Conservation (phyloP, 257 asterid species). For the Scutellaria minor region DNA sequence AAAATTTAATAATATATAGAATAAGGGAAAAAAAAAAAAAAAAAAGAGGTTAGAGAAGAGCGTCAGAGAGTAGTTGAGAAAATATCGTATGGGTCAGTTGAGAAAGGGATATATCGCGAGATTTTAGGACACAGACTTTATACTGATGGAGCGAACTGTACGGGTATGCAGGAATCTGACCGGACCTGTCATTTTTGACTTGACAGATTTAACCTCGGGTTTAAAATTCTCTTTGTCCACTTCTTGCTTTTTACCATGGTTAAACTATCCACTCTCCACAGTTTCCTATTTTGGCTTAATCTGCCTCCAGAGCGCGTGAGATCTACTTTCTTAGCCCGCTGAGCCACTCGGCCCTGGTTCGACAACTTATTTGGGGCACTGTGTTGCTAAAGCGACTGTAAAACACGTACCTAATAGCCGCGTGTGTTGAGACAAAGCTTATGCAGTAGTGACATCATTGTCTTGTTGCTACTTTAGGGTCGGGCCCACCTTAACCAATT, state of each 20-base stretch:
- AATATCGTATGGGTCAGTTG: conserved; percentile 28
- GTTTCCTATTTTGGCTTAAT: conserved; percentile 23
- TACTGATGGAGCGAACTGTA: conserved; percentile 23
- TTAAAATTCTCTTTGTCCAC: conserved; percentile 37
- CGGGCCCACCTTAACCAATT: background rate
- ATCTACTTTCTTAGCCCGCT: background rate
- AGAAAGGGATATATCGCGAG: conserved; percentile 36
- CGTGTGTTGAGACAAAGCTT: background rate
- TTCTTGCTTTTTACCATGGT: conserved; percentile 41
- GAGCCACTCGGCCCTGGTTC: background rate
- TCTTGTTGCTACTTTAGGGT: conserved; percentile 15
- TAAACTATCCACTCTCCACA: conserved; percentile 8
- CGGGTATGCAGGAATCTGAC: conserved; percentile 5
- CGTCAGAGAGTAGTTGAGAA: conserved; percentile 30
- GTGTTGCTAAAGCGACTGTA: no score
- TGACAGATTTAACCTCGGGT: conserved; percentile 36
- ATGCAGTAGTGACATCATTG: conserved; percentile 28
- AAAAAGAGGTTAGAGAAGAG: background rate
- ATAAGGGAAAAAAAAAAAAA: background rate
- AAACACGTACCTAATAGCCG: background rate
- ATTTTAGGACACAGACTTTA: conserved; percentile 23
- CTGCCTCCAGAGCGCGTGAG: conserved; percentile 11
- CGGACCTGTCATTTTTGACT: conserved; percentile 22
- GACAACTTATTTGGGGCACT: background rate
- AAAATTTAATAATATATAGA: no score